A percentile compares a stretch with the other conserved stretches of the same genome.
These are phyloP conservation scores for Chlamydomonas eustigma DNA, from an alignment of 139 green algal genomes.

Conservation along the genomic window DNA sequence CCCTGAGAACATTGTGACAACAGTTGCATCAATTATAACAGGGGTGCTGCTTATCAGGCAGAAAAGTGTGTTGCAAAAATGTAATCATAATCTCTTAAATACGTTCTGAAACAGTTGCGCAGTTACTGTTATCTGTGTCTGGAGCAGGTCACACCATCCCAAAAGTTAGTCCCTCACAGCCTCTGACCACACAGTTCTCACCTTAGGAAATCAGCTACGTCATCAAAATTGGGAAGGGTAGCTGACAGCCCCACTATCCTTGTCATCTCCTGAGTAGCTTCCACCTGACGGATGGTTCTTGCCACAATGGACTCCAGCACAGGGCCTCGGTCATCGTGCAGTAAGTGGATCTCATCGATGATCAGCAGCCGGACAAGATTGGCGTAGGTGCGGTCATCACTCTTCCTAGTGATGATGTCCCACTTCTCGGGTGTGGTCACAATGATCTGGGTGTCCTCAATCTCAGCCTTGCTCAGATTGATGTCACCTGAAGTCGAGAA, in stretches of 20 bases:
- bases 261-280: conserved; percentile 90
- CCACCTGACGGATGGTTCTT: conserved; percentile 87
- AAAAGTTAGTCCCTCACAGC: too few species aligned
- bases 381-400: conserved; percentile 89
- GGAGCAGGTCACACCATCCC: not conserved
- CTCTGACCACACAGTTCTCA: not conserved
- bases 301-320: conserved; percentile 95
- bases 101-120: too few species aligned
- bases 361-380: conserved; percentile 89
- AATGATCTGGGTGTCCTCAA: conserved; percentile 93
- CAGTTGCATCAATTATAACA: too few species aligned
- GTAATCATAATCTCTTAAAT: too few species aligned
- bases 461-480: conserved; percentile 85
- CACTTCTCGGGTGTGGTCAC: conserved; percentile 99
- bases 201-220: conserved; percentile 90
- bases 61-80: too few species aligned
- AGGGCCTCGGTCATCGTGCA: conserved; percentile 92
- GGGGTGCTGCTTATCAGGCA: too few species aligned
- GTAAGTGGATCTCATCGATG: conserved; percentile 98
- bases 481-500: conserved; percentile 85
- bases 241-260: conserved; percentile 93
- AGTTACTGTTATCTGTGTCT: not conserved
- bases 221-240: conserved; percentile 96
- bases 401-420: conserved; percentile 99
- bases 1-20: too few species aligned